Base-by-base conservation (phyloP, 177 flowering plant species). In the Tripterygium wilfordii region DNA sequence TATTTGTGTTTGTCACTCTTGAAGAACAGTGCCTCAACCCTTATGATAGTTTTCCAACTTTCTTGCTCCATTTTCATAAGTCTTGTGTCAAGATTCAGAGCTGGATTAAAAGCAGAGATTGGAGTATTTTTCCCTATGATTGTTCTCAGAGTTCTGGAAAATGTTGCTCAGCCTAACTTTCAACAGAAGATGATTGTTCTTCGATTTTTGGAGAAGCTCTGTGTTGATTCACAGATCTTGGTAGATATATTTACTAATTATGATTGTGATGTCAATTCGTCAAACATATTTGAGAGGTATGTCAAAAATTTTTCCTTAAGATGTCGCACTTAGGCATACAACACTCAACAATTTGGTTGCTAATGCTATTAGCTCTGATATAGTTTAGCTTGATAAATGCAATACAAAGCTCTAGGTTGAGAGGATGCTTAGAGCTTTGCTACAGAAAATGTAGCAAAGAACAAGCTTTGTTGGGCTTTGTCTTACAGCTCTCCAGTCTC, bases 51-150 rank as follows among this genome's bases (percentile, higher is more conserved):
- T 62, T 94, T 90, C 71, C 99, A 94, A 80, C 94, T 94, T 53
- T 90, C 97, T 18, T 94, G 96, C 68, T 94, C 99, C 51, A 94
- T 94, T 65, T 94, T 94, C 60, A 81, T 85, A 36, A 90, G 99
- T 58, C 70, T 94, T 60, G 95, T 94, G 17, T 76, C 97, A 55
- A 75, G 96, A 69, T 94, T 90, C 65, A 83, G 99, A 68, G 92
- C 95, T 64, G 99, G 99, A 48, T 54, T 94, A 72, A 94, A 94
- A 68, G 99, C 99, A 68, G 97, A 94, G 74, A 94, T 94, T 65
- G 99, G 99, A 32, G 97, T 94, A 15, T 94, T 94, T 66, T 94
- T 87, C 59, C 99, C 99, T 32, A 94, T 94, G 97, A 90, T 94
- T 58, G 97, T 94, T 59, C 91, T 94, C 15, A 77, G 99, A 67